Evolutionary conservation across 768 basidiomycete species (phyloP).

Genomic region (Macrolepiota fuliginosa): DNA sequence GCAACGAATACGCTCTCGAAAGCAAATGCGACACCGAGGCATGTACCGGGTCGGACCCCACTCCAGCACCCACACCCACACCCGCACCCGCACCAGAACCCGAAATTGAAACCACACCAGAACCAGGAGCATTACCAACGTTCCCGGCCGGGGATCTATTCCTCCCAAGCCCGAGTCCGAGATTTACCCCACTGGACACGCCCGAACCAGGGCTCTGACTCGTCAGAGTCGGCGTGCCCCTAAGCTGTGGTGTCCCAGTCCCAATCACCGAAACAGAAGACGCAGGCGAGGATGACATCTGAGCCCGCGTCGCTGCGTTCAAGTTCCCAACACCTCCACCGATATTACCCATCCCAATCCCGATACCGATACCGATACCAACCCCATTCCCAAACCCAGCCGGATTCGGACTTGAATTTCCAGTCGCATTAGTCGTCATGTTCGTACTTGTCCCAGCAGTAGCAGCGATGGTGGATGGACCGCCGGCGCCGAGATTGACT

Average conservation of each 20-base stretch:
- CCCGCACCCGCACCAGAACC: not conserved
- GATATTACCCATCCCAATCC: not conserved
- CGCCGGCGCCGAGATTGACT: not conserved
- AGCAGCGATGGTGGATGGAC: constrained; percentile 8
- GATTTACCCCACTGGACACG: not conserved
- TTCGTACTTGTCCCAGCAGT: not conserved
- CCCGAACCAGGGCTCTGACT: not conserved
- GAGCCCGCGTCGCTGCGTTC: not conserved
- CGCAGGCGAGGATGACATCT: not conserved
- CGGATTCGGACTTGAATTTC: not conserved
- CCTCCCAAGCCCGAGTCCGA: not conserved
- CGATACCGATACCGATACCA: not conserved
- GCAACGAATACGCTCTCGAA: constrained; percentile 60
- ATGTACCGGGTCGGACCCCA: constrained; percentile 45
- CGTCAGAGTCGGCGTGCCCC: not conserved
- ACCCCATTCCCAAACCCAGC: not conserved
- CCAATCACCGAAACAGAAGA: not conserved
- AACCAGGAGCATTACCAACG: not conserved
- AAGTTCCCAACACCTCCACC: not conserved
- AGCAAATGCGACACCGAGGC: constrained; percentile 70
- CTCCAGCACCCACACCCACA: not conserved
- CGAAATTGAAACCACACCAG: not conserved
- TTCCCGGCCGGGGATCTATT: not conserved
- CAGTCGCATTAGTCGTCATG: not conserved
- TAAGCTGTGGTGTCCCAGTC: not conserved